phyloP scores from a whole-genome alignment of 2,329 filamentous ascomycete genomes.

The Ophiostoma sp. region DNA sequence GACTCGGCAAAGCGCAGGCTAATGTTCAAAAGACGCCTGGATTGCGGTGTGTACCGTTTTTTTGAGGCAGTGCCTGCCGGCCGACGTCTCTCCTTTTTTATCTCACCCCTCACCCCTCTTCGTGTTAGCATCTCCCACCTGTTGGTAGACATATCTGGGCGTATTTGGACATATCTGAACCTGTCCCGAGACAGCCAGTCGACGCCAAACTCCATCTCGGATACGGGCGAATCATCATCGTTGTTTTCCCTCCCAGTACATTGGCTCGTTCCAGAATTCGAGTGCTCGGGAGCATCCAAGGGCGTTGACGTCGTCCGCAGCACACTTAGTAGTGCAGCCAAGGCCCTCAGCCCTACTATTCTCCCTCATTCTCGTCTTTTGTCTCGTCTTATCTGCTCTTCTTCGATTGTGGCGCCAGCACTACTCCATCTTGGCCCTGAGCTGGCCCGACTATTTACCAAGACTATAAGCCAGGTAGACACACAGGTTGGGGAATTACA shows the following conservation, averaged over 20 bases:
- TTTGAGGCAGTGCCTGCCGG: neutral
- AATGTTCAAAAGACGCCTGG: neutral
- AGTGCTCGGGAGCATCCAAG: neutral
- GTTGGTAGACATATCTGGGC: conserved; percentile 8
- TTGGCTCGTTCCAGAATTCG: neutral
- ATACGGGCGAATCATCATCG: neutral
- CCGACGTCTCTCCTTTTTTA: neutral
- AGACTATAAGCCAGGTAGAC: neutral
- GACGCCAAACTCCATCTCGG: neutral
- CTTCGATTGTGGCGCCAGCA: neutral
- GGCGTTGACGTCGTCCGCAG: conserved; percentile 18
- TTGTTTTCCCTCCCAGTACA: neutral
- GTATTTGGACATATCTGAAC: neutral
- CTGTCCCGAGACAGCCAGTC: neutral
- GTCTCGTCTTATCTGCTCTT: neutral
- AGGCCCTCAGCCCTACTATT: conserved; percentile 20
- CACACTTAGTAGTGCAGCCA: conserved; percentile 17
- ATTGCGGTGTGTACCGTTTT: neutral
- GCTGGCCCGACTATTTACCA: neutral
- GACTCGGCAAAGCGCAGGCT: neutral
- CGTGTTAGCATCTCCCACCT: conserved; percentile 1
- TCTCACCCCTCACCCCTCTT: conserved; percentile 4
- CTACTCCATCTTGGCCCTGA: neutral
- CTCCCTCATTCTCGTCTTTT: neutral
- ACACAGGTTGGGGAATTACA: neutral